phyloP scores from a whole-genome alignment of 1,139 yeast species.

The Scheffersomyces quercinus region DNA sequence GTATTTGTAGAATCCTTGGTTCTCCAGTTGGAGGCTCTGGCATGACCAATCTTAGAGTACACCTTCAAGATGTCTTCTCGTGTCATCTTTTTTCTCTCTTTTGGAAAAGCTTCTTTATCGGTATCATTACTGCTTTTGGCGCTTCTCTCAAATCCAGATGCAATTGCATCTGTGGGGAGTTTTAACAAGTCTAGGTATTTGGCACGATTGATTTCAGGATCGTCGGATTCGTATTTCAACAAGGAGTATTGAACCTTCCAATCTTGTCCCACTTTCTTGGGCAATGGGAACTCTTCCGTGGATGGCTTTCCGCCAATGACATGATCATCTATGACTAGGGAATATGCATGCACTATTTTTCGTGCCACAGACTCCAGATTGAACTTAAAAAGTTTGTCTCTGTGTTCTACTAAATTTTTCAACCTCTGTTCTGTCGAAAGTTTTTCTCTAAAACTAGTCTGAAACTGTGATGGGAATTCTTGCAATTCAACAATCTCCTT shows the following conservation, averaged over 20 bases:
- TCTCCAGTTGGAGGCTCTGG: conserved; percentile 27
- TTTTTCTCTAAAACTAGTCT: conserved; percentile 23
- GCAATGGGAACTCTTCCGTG: conserved; percentile 6
- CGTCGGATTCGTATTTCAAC: conserved; percentile 1
- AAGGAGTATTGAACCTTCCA: conserved; percentile 11
- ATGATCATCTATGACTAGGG: conserved; percentile 11
- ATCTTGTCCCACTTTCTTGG: conserved; percentile 11
- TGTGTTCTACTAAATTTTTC: conserved; percentile 16
- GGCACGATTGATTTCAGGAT: conserved; percentile 2
- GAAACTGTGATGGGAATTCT: conserved; percentile 17
- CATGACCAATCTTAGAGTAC: conserved; percentile 30
- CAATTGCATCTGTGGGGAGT: conserved; percentile 10
- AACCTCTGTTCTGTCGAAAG: conserved; percentile 14
- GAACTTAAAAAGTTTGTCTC: conserved; percentile 16
- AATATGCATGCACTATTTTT: conserved; percentile 9
- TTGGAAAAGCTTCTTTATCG: neutral
- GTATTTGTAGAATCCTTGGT: conserved; percentile 21
- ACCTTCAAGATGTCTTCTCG: conserved; percentile 19
- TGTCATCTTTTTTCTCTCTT: conserved; percentile 2
- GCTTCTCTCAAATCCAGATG: conserved; percentile 5
- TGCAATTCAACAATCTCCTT: conserved; percentile 27
- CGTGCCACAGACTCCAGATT: conserved; percentile 10
- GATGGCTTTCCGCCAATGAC: conserved; percentile 11
- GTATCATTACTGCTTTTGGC: neutral
- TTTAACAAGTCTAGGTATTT: conserved; percentile 11